Percentiles rank a stretch among this genome's conserved stretches.
phyloP scores from a whole-genome alignment of 805 yeast genomes.

The Suhomyces canberraensis region DNA sequence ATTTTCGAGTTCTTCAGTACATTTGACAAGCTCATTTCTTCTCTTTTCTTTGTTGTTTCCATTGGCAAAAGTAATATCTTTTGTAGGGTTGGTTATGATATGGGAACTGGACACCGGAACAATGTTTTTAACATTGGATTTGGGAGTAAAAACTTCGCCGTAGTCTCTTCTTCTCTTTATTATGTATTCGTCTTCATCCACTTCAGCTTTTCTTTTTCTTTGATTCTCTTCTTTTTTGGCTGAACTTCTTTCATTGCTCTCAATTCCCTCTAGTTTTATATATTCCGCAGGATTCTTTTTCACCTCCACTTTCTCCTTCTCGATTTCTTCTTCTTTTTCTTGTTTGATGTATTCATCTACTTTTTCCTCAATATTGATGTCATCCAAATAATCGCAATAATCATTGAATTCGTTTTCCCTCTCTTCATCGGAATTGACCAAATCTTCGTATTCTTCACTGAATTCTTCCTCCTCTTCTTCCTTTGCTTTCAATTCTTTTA shows the following conservation, averaged over 20 bases:
- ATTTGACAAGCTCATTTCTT: constrained; percentile 17
- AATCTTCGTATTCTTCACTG: constrained; percentile 1
- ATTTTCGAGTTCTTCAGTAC: constrained; percentile 16
- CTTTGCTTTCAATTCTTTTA: constrained; percentile 5
- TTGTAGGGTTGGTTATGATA: constrained; percentile 3
- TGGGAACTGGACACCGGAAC: constrained; percentile 2
- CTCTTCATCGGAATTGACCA: constrained; percentile 8
- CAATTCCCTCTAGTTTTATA: constrained; percentile 2
- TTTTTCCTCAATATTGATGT: not conserved
- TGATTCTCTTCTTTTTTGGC: too few species aligned
- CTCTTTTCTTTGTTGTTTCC: constrained; percentile 22
- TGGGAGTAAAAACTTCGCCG: not conserved
- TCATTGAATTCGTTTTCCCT: constrained; percentile 16
- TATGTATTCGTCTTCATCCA: too few species aligned
- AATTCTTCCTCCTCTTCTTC: constrained; percentile 1
- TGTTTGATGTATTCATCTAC: constrained; percentile 1
- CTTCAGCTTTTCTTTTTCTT: not conserved
- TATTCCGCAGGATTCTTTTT: constrained; percentile 1
- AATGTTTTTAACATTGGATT: not conserved
- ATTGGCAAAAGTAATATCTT: constrained; percentile 15
- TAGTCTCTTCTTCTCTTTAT: too few species aligned
- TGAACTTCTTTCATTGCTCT: too few species aligned
- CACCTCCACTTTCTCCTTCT: not conserved
- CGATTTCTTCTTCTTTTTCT: not conserved
- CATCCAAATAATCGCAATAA: constrained; percentile 21